These are phyloP conservation scores for Leccinum subrobustum DNA, from an alignment of 1,284 basidiomycete genomes.

Conservation along the genomic window DNA sequence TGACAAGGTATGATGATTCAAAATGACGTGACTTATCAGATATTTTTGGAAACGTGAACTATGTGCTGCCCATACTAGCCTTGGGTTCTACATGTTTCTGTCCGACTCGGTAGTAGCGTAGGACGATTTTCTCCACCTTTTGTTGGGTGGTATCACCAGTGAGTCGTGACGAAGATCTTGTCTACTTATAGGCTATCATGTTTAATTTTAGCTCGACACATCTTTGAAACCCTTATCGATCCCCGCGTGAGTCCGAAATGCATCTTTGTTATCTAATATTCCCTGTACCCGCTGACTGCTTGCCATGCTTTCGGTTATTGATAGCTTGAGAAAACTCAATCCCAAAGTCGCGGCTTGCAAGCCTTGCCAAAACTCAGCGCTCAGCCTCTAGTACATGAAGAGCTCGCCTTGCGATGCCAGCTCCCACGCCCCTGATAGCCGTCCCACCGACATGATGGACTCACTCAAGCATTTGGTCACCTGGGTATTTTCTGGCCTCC, in stretches of 20 bases:
- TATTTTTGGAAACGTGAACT: too few species aligned
- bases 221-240: background rate
- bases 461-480: constrained; percentile 5
- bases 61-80: too few species aligned
- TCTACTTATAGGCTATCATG: background rate
- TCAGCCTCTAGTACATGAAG: constrained; percentile 8
- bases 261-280: background rate
- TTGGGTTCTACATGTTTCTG: too few species aligned
- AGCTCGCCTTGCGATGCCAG: background rate
- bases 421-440: background rate
- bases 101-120: too few species aligned
- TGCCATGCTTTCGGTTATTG: constrained; percentile 7
- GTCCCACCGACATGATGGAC: constrained; percentile 3
- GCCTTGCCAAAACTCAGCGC: background rate
- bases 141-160: background rate
- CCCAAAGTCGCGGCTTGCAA: background rate
- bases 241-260: too few species aligned
- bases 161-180: background rate
- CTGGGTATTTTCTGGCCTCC: constrained; percentile 10
- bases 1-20: background rate
- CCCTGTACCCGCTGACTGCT: constrained; percentile 7
- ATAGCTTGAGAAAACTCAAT: constrained; percentile 13
- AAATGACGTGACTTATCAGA: too few species aligned
- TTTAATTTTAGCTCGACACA: constrained; percentile 1
- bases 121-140: too few species aligned